Conservation (phyloP, 805 yeast species). For the Blastobotrys robertii region DNA sequence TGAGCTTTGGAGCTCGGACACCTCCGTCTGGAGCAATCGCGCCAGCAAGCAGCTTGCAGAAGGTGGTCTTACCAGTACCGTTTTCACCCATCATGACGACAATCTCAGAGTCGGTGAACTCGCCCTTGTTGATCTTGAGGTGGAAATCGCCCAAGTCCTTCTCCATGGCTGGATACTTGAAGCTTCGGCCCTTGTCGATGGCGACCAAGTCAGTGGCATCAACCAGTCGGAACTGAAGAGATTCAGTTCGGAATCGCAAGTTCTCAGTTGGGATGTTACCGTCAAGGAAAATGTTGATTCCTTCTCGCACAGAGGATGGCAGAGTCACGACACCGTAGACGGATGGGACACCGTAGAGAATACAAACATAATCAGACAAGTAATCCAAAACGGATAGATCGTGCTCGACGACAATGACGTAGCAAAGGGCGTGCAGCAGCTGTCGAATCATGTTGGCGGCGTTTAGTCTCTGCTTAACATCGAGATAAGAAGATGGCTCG, state of each 20-base stretch:
- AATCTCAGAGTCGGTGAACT: conserved; percentile 91
- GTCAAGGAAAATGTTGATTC: conserved; percentile 95
- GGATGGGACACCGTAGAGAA: conserved; percentile 94
- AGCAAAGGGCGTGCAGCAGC: conserved; percentile 57
- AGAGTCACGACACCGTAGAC: conserved; percentile 97
- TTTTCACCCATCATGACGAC: conserved; percentile 99
- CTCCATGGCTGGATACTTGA: conserved; percentile 67
- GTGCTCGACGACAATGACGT: conserved; percentile 96
- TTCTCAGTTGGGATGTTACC: conserved; percentile 97
- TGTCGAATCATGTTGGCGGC: conserved; percentile 94
- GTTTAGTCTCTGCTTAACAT: conserved; percentile 96
- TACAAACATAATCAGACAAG: conserved; percentile 93
- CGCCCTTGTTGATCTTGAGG: conserved; percentile 73
- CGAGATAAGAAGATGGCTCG: conserved; percentile 97
- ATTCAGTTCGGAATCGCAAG: conserved; percentile 92
- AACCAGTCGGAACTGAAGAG: conserved; percentile 83
- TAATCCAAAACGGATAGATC: conserved; percentile 97
- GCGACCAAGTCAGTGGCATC: conserved; percentile 77
- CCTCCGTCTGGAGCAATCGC: conserved; percentile 81
- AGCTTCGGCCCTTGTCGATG: conserved; percentile 70
- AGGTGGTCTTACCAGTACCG: conserved; percentile 99
- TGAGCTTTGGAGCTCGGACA: conserved; percentile 70
- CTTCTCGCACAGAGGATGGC: conserved; percentile 97
- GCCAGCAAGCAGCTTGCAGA: conserved; percentile 93
- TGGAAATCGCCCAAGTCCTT: conserved; percentile 97